A percentile compares a stretch with the other conserved stretches of the same genome.
phyloP scores from a whole-genome alignment of 1,284 basidiomycete genomes.

The Somion occarium region DNA sequence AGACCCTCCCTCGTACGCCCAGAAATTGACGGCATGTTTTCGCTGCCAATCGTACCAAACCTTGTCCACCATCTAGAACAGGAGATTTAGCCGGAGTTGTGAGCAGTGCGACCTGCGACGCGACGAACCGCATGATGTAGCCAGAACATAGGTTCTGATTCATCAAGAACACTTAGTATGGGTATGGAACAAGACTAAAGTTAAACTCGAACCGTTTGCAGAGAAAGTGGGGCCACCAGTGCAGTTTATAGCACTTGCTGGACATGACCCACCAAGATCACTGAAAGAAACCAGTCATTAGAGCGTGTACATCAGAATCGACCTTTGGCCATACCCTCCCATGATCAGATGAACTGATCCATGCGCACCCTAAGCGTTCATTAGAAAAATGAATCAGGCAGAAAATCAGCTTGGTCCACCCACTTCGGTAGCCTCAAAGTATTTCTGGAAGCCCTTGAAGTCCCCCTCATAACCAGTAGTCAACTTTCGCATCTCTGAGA shows the following conservation, averaged over 20 bases:
- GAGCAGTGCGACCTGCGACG: too few relatives aligned
- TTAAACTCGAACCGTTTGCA: conserved; percentile 20
- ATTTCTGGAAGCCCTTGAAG: conserved; percentile 30
- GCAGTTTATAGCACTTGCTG: conserved; percentile 18
- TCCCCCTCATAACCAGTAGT: conserved; percentile 28
- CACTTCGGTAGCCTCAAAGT: conserved; percentile 27
- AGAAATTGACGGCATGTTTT: conserved; percentile 21
- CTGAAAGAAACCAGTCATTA: conserved; percentile 11
- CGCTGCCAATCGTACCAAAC: conserved; percentile 37
- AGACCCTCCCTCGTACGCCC: conserved; percentile 29
- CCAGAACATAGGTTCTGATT: conserved; percentile 33
- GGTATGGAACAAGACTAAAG: background rate
- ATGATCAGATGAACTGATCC: conserved; percentile 24
- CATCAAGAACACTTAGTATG: background rate
- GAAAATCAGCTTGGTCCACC: background rate
- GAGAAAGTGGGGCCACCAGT: conserved; percentile 22
- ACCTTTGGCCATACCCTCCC: conserved; percentile 22
- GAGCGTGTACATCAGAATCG: background rate
- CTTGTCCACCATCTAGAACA: conserved; percentile 34
- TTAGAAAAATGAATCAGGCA: background rate
- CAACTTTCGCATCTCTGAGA: conserved; percentile 22
- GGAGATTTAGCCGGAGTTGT: too few relatives aligned
- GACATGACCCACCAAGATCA: conserved; percentile 25
- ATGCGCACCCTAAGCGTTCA: conserved; percentile 22
- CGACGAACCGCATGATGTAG: conserved; percentile 32